Base-by-base conservation (phyloP, 768 basidiomycete species). In the Mycena polygramma region DNA sequence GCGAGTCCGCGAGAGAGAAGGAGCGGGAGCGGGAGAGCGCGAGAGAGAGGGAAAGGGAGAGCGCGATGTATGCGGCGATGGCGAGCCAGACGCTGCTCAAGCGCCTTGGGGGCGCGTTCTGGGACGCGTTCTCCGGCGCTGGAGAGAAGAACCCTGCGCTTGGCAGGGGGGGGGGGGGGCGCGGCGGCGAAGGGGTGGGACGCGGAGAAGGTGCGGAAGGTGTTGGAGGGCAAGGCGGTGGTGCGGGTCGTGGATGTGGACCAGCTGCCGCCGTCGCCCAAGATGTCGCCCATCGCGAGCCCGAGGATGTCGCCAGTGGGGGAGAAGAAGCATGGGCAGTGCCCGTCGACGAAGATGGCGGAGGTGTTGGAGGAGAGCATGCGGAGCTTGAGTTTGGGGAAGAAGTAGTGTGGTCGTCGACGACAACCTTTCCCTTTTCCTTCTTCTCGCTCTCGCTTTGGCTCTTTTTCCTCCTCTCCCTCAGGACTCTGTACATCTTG, bases 191-290 rank as follows among this genome's bases (percentile, higher is more conserved):
- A 76, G 49, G 83, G 80, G 30, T 87, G 83, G 88, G 93, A 95
- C 77, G 86, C 89, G 69, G 93, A 95, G 64, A 96, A 95, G 81
- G 92, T 96, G 1, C 83, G 91, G 75, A 89, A 86, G 75, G 92
- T 96, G 55, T 82, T 96, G 75, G 94, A 95, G 71, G 95, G 95
- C 55, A 92, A 88, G 74, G 94, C 94, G 4, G 92, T 94, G 41
- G 83, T 95, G 70, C 83, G 86, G 52, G 88, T 95, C 61, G 94
- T 96, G 74, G 93, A 95, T 78, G 84, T 95, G 68, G 93, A 94
- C 55, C 80, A 74, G 62, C 46, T 39, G 11, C 20, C n/a, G 19
- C 46, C 59, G 14, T 19, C 57, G 37, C 48, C 70, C 19, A 30
- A 54, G 37, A 2, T 53, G 24, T 30, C 48, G n/a, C 17, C 13